phyloP scores from a whole-genome alignment of 1,284 basidiomycete species.

The Kalmanozyma brasiliensis region DNA sequence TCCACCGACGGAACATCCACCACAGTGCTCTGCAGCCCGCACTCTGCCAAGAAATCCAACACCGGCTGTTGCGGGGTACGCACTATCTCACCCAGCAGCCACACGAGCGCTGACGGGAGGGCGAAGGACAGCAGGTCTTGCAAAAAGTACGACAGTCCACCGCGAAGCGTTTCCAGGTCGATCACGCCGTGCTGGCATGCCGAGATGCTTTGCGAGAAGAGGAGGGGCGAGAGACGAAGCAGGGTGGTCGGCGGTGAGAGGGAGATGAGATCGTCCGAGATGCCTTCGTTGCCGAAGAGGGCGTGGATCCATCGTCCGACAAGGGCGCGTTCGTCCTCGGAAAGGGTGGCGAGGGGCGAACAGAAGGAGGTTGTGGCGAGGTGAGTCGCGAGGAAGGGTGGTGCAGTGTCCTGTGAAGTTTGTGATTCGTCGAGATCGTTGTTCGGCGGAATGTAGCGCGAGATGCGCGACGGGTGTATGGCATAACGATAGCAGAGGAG shows the following conservation, averaged over 20 bases:
- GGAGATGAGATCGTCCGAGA: conserved; percentile 68
- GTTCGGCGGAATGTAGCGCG: conserved; percentile 4
- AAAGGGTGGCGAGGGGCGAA: conserved; percentile 61
- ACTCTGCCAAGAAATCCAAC: conserved; percentile 13
- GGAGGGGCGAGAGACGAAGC: conserved; percentile 69
- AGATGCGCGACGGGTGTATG: conserved; percentile 7
- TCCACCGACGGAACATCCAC: conserved; percentile 32
- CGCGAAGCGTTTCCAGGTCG: conserved; percentile 71
- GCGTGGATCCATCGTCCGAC: conserved; percentile 67
- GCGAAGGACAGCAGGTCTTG: conserved; percentile 72
- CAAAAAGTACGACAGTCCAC: conserved; percentile 71
- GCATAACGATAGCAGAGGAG: conserved; percentile 34
- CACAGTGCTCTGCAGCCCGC: conserved; percentile 18
- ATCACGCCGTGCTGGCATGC: conserved; percentile 70
- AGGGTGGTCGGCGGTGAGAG: conserved; percentile 70
- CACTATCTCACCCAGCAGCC: conserved; percentile 46
- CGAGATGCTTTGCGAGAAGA: conserved; percentile 71
- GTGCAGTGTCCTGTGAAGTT: too few species aligned
- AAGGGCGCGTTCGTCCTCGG: conserved; percentile 61
- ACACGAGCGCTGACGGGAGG: conserved; percentile 69
- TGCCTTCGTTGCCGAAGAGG: conserved; percentile 68
- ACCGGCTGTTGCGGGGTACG: conserved; percentile 23
- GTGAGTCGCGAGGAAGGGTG: conserved; percentile 52
- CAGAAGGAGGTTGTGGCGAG: conserved; percentile 56
- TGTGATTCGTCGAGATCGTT: conserved; percentile 7